Percentiles rank a stretch among this genome's conserved stretches.
phyloP scores from a whole-genome alignment of 192 early-diverging fungal genomes.

The Entomortierella lignicola region DNA sequence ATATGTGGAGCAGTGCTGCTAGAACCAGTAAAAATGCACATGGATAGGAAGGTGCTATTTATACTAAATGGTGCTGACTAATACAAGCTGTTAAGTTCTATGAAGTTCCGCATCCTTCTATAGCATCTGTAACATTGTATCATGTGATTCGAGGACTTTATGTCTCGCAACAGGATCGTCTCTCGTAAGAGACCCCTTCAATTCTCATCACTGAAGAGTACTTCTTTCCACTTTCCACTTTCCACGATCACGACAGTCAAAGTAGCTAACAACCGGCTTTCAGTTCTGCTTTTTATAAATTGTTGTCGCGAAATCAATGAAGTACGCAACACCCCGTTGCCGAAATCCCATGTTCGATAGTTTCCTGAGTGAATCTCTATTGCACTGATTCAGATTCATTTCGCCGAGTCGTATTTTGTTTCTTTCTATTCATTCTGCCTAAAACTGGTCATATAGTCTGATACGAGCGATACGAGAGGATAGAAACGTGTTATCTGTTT shows the following conservation, averaged over 20 bases:
- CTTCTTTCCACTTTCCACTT: conserved; percentile 11
- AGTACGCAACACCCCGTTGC: background rate
- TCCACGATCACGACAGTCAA: background rate
- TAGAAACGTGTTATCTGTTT: background rate
- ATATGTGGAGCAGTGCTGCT: too few species aligned
- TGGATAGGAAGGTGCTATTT: too few species aligned
- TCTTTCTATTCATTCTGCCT: background rate
- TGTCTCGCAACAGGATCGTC: too few species aligned
- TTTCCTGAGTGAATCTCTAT: background rate
- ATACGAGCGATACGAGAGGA: background rate
- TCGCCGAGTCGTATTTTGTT: background rate
- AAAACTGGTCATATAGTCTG: conserved; percentile 8
- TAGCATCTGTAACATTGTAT: too few species aligned
- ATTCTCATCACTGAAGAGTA: background rate
- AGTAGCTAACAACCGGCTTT: conserved; percentile 3
- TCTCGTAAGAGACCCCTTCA: background rate
- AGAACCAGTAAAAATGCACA: too few species aligned
- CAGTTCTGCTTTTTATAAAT: conserved; percentile 5
- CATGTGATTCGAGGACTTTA: too few species aligned
- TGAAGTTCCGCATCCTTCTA: too few species aligned
- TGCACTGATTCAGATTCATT: background rate
- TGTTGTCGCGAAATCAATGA: background rate
- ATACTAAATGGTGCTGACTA: too few species aligned
- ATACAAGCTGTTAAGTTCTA: too few species aligned
- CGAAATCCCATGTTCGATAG: background rate